These are phyloP conservation scores for Amanita pseudoporphyria DNA, from an alignment of 768 basidiomycete species.

Conservation along the genomic window DNA sequence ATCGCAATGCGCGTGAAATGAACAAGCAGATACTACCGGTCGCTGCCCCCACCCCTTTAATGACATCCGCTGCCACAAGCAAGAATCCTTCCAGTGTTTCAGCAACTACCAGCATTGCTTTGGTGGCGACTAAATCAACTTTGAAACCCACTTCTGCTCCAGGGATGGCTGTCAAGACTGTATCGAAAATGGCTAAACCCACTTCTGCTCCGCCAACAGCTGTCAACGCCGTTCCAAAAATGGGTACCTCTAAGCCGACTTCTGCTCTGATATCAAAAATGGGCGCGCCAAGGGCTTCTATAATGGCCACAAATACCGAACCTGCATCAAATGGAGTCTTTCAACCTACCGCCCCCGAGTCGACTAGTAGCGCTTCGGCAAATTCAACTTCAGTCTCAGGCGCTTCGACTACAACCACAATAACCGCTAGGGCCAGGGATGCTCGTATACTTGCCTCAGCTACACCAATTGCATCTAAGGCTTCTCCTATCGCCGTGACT, in stretches of 20 bases:
- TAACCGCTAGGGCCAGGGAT: no score
- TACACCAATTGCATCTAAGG: no score
- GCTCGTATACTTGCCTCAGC: no score
- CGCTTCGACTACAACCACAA: background rate
- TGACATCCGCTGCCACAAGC: no score
- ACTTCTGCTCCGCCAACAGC: conserved; percentile 1
- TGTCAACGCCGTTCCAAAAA: conserved; percentile 1
- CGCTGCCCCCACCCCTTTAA: no score
- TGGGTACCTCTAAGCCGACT: background rate
- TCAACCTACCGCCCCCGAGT: no score
- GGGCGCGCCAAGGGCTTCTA: background rate
- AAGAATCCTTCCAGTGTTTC: no score
- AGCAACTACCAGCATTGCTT: background rate
- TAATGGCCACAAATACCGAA: background rate
- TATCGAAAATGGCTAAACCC: background rate
- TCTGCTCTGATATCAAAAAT: background rate
- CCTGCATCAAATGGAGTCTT: background rate
- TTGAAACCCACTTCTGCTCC: conserved; percentile 1
- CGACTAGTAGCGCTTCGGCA: no score
- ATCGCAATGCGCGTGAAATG: no score
- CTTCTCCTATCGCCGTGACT: background rate
- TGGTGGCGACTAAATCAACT: background rate
- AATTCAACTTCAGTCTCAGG: no score
- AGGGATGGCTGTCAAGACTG: background rate
- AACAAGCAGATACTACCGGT: no score